A percentile compares a stretch with the other conserved stretches of the same genome.
These are phyloP conservation scores for Leccinellum luteum DNA, from an alignment of 768 basidiomycete genomes.

Conservation along the genomic window DNA sequence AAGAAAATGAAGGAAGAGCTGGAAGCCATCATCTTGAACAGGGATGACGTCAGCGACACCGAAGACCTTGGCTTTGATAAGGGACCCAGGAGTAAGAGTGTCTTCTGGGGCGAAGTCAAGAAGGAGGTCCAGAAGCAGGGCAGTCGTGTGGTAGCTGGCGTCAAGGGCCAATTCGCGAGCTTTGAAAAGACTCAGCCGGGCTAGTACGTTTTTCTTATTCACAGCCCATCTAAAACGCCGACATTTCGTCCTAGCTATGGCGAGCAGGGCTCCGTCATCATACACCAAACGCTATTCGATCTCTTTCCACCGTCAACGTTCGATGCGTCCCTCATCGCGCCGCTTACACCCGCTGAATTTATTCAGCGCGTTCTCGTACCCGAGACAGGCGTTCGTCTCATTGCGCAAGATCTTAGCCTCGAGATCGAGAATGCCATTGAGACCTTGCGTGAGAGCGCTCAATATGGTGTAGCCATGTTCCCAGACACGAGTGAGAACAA, in stretches of 20 bases:
- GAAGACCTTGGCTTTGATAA: slow-evolving; percentile 13
- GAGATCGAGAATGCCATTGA: slow-evolving; percentile 47
- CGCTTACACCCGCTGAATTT: slow-evolving; percentile 75
- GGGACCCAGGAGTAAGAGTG: slow-evolving; percentile 40
- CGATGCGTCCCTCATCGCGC: slow-evolving; percentile 49
- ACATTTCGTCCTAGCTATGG: slow-evolving; percentile 60
- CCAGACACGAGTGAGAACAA: slow-evolving; percentile 42
- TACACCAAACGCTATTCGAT: slow-evolving; percentile 71
- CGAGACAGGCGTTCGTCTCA: slow-evolving; percentile 79
- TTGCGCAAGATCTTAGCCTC: slow-evolving; percentile 68
- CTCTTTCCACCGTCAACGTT: slow-evolving; percentile 67
- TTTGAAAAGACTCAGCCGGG: slow-evolving; percentile 86
- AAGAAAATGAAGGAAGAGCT: slow-evolving; percentile 47
- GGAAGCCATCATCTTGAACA: slow-evolving; percentile 51
- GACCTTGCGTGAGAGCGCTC: slow-evolving; percentile 71
- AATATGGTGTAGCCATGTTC: slow-evolving; percentile 86
- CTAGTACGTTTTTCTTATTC: slow-evolving; percentile 59
- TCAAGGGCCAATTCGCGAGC: slow-evolving; percentile 70
- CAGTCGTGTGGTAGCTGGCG: slow-evolving; percentile 59
- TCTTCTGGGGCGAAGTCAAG: slow-evolving; percentile 70
- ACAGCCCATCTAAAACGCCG: neutral
- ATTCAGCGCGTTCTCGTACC: slow-evolving; percentile 86
- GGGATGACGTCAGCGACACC: slow-evolving; percentile 23
- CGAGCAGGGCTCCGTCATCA: slow-evolving; percentile 77
- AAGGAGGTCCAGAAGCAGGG: slow-evolving; percentile 64